These are phyloP conservation scores for Dalbergia oliveri DNA, from an alignment of 306 rosid genomes.

Conservation along the genomic window DNA sequence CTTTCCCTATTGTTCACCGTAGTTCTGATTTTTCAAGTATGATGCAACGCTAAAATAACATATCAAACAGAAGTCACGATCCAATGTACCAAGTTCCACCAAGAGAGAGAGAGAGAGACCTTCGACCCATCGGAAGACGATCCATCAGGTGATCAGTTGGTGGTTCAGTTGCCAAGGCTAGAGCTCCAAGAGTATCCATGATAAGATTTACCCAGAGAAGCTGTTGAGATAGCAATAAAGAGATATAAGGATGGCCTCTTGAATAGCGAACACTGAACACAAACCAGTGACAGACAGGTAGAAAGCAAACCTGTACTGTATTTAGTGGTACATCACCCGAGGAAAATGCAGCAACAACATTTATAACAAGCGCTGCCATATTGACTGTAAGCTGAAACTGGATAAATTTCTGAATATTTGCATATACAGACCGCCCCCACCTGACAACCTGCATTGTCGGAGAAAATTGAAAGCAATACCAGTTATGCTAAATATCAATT, in stretches of 20 bases:
- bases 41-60: not conserved
- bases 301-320: slow-evolving; percentile 88
- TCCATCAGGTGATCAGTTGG: slow-evolving; percentile 95
- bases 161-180: slow-evolving; percentile 97
- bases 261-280: slow-evolving; percentile 37
- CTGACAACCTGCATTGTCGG: slow-evolving; percentile 76
- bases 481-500: slow-evolving; percentile 29
- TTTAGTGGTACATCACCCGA: slow-evolving; percentile 92
- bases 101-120: slow-evolving; percentile 47
- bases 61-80: slow-evolving; percentile 3
- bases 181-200: slow-evolving; percentile 98
- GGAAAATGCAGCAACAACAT: slow-evolving; percentile 87
- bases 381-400: slow-evolving; percentile 98
- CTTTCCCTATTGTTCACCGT: not conserved
- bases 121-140: slow-evolving; percentile 82
- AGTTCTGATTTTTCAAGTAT: not conserved
- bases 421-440: slow-evolving; percentile 97
- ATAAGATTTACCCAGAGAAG: slow-evolving; percentile 99
- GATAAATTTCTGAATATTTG: slow-evolving; percentile 97
- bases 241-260: slow-evolving; percentile 15
- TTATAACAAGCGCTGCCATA: slow-evolving; percentile 91
- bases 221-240: slow-evolving; percentile 55
- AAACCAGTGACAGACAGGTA: slow-evolving; percentile 22
- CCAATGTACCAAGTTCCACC: not conserved
- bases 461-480: slow-evolving; percentile 24